Evolutionary conservation across 2,329 filamentous ascomycete species (phyloP), one percentile per base, ranked within the genome.

Genomic region (Colletotrichum aenigma): DNA sequence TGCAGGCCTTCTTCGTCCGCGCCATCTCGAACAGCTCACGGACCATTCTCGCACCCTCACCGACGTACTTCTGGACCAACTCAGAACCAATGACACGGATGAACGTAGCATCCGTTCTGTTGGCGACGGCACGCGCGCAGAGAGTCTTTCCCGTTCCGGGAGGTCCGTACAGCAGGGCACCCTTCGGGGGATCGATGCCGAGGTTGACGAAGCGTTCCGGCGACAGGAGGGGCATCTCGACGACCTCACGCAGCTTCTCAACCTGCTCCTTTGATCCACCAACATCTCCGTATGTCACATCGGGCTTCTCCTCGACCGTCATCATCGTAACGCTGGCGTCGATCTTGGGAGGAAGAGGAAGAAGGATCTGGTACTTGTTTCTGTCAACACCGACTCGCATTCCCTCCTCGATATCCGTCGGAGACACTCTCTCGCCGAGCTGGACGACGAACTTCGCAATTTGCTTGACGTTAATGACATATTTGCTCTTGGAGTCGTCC

Each of bases 381-480:
- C 97, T 92, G 86, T 99, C 97, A 84, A 99, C 97, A 86, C 96
- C 97, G 77, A 99, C 97, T 80, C 97, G 93, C 97, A 99, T 99
- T 78, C 97, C 97, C 86, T 99, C 97, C 84, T 99, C 97, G 82
- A 99, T 99, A 92, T 99, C 97, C 80, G 97, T 98, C 66, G 97
- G 97, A 83, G 95, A 97, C 80, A 99, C 97, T 78, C 97, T 94
- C 84, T 99, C 97, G 81, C 97, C 97, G 68, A 99, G 92, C 86
- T 98, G 97, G 79, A 99, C 97, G 66, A 99, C 97, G 82, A 99
- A 99, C 88, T 99, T 99, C 82, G 97, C 97, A 82, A 99, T 99
- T 87, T 99, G 97, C 90, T 99, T 99, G 81, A 99, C 96, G 87
- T 99, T 99, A 91, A 99, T 99, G 82, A 99, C 96, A 89, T 99